Evolutionary conservation across 805 yeast genomes (phyloP), one percentile per base, ranked within the genome.

Genomic region (Candida coleopterorum): DNA sequence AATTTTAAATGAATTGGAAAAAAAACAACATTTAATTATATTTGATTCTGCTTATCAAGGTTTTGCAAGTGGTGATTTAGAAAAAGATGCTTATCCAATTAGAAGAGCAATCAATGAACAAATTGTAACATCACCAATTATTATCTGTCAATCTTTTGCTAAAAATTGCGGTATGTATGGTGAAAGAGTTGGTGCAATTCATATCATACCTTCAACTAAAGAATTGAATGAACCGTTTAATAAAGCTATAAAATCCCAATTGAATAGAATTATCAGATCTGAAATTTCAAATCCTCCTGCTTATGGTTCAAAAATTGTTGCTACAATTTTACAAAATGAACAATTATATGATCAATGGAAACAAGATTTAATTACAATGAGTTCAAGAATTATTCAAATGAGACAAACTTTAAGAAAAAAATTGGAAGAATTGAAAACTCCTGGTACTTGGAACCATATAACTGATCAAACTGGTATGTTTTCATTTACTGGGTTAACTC

Each of bases 31-130:
- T 62, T 73, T 90, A 51, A 86, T 87, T 5, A 63, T 90, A 43
- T 89, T 93, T 54, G 98, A 90, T 64, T 79, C 88, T 43, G 97
- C 97, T 16, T 90, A 93, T 71, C 97, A 90, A 68, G 98, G 98
- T 4, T 90, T 90, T 58, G 96, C 97, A 20, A 75, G 89, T 29
- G 97, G 97, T 38, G 79, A 83, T 50, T 73, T 87, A 48, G 81
- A 74, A 45, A 72, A 75, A 42, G 98, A 90, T 52, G 90, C 95
- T 7, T 85, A 75, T 69, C 87, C 97, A 17, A 78, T 83, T 38
- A 72, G 88, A 47, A 64, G 70, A 34, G 88, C 87, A 44, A 70
- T 81, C 35, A 46, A 53, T 38, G 55, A 56, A 31, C 36, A 41
- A 11, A 45, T 64, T 41, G 42, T 49, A 20, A 45, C 61, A 11